A percentile compares a stretch with the other conserved stretches of the same genome.
These are phyloP conservation scores for Colletotrichum tofieldiae DNA, from an alignment of 2,329 filamentous ascomycete species.

Conservation along the genomic window DNA sequence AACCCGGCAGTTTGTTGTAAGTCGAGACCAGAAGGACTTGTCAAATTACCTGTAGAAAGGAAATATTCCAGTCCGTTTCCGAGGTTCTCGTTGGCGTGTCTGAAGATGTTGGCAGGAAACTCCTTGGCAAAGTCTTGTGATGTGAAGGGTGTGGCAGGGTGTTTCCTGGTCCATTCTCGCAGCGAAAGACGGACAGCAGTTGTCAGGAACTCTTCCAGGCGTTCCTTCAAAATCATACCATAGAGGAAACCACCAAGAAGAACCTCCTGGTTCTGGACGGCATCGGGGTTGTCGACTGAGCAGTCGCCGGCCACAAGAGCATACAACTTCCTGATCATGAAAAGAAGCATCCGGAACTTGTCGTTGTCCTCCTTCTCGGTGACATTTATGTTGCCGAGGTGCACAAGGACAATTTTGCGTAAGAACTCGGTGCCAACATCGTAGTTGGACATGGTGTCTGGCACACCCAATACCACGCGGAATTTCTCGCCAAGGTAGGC, in stretches of 20 bases:
- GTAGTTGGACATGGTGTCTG: conserved; percentile 87
- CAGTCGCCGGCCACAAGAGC: conserved; percentile 93
- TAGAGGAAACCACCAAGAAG: conserved; percentile 94
- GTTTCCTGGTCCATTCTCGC: conserved; percentile 70
- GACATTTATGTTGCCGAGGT: conserved; percentile 89
- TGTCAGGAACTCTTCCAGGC: conserved; percentile 88
- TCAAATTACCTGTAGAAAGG: conserved; percentile 93
- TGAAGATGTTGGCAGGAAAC: conserved; percentile 84
- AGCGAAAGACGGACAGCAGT: conserved; percentile 66
- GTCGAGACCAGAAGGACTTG: conserved; percentile 92
- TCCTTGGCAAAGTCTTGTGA: conserved; percentile 85
- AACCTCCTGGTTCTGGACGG: conserved; percentile 96
- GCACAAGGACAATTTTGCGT: conserved; percentile 89
- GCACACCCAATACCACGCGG: conserved; percentile 86
- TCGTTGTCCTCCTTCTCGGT: conserved; percentile 88
- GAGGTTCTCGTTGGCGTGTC: conserved; percentile 88
- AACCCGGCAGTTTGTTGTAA: conserved; percentile 95
- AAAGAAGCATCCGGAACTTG: conserved; percentile 94
- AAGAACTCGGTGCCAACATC: conserved; percentile 94
- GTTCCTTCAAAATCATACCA: conserved; percentile 95
- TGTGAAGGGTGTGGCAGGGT: conserved; percentile 79
- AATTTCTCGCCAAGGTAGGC: conserved; percentile 94
- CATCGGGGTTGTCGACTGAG: conserved; percentile 94
- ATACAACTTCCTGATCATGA: conserved; percentile 98
- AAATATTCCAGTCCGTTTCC: conserved; percentile 94